A percentile compares a stretch with the other conserved stretches of the same genome.
Evolutionary conservation across 1,139 yeast species (phyloP).

Genomic region (Magnusiomyces suaveolens): DNA sequence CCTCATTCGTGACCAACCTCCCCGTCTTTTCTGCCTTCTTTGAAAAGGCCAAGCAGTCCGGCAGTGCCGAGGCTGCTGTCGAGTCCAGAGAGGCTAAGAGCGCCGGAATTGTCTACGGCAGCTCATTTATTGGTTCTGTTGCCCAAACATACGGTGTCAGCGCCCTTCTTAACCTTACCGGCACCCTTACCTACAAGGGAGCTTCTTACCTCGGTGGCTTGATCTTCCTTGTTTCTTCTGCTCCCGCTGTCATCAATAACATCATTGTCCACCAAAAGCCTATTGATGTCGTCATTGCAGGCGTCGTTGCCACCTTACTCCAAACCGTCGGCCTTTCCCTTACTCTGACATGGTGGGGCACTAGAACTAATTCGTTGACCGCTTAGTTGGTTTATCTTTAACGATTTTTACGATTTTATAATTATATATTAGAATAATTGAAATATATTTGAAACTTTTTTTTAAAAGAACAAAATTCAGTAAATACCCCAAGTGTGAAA

Average conservation of each 20-base stretch:
- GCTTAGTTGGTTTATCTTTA: background rate
- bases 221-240: slow-evolving; percentile 33
- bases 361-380: slow-evolving; percentile 12
- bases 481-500: no score
- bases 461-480: no score
- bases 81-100: slow-evolving; percentile 32
- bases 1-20: slow-evolving; percentile 31
- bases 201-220: slow-evolving; percentile 35
- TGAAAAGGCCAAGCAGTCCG: slow-evolving; percentile 31
- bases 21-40: slow-evolving; percentile 37
- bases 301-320: slow-evolving; percentile 30
- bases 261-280: slow-evolving; percentile 33
- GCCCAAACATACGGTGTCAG: slow-evolving; percentile 36
- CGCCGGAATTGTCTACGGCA: slow-evolving; percentile 31
- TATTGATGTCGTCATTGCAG: slow-evolving; percentile 31
- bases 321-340: slow-evolving; percentile 38
- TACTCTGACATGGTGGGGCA: slow-evolving; percentile 33
- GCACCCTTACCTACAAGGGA: slow-evolving; percentile 33
- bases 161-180: slow-evolving; percentile 34
- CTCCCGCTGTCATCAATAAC: slow-evolving; percentile 32
- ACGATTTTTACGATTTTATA: no score
- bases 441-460: background rate
- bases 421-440: background rate
- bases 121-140: slow-evolving; percentile 32
- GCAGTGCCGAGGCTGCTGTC: slow-evolving; percentile 31